Conservation (phyloP, 495 filamentous ascomycete species). For the Tuber magnatum region DNA sequence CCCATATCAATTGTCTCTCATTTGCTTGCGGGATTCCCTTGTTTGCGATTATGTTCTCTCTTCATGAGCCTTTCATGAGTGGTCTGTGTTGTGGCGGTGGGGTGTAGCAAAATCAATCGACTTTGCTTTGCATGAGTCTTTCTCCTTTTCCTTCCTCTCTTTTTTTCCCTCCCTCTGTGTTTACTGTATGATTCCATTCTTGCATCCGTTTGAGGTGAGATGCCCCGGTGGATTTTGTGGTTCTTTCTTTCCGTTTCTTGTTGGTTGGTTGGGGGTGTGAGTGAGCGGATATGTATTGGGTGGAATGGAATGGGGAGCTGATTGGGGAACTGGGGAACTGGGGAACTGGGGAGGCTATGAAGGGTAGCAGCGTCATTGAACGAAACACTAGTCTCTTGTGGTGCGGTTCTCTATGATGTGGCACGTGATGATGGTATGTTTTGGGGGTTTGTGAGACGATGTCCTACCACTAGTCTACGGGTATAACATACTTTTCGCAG, state of each 20-base stretch:
- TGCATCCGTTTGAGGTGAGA: background rate
- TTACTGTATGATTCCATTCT: conserved; percentile 3
- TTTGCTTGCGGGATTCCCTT: background rate
- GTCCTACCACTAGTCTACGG: background rate
- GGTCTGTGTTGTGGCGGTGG: background rate
- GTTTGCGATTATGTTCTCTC: background rate
- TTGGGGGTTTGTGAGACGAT: background rate
- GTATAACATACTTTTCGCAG: background rate
- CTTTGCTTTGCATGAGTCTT: background rate
- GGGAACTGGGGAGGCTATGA: background rate
- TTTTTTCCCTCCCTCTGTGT: background rate
- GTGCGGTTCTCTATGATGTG: background rate
- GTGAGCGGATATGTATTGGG: background rate
- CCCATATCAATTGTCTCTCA: background rate
- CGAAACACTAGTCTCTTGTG: background rate
- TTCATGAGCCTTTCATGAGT: background rate
- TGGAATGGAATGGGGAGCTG: background rate
- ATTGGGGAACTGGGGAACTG: background rate
- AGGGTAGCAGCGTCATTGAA: background rate
- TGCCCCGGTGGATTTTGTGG: background rate
- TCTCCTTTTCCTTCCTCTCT: background rate
- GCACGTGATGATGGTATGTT: background rate
- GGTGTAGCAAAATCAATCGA: background rate
- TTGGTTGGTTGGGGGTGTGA: background rate
- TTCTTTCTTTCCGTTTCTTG: background rate